Evolutionary conservation across 148 eudicot genomes (phyloP).

Genomic region (Rhododendron ferrugineum): DNA sequence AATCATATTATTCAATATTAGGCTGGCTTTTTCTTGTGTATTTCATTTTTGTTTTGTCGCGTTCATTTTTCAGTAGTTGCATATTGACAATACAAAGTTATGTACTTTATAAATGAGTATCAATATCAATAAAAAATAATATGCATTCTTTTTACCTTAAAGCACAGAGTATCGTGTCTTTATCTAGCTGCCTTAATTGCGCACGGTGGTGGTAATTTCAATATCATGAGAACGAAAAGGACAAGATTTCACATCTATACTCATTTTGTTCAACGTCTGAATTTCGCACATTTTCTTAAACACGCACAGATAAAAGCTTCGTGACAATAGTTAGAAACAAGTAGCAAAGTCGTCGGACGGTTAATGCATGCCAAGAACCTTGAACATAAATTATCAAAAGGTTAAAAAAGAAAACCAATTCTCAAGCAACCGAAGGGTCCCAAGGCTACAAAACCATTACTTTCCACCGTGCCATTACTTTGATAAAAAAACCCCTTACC

Average conservation of each 20-base stretch:
- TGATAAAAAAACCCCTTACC: background rate
- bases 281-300: background rate
- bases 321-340: background rate
- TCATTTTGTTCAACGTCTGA: background rate
- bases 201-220: background rate
- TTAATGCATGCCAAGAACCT: background rate
- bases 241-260: background rate
- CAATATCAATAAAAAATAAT: background rate
- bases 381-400: background rate
- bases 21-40: background rate
- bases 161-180: background rate
- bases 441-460: constrained; percentile 19
- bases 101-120: background rate
- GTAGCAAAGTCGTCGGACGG: background rate
- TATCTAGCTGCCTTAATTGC: background rate
- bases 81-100: background rate
- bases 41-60: background rate
- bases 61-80: background rate
- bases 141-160: background rate
- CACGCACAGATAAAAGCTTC: background rate
- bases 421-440: background rate
- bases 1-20: background rate
- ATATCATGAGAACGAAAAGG: background rate
- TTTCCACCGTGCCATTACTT: background rate
- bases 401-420: background rate